These are phyloP conservation scores for Rhododendron mucronatum DNA, from an alignment of 148 eudicot genomes.

Conservation along the genomic window DNA sequence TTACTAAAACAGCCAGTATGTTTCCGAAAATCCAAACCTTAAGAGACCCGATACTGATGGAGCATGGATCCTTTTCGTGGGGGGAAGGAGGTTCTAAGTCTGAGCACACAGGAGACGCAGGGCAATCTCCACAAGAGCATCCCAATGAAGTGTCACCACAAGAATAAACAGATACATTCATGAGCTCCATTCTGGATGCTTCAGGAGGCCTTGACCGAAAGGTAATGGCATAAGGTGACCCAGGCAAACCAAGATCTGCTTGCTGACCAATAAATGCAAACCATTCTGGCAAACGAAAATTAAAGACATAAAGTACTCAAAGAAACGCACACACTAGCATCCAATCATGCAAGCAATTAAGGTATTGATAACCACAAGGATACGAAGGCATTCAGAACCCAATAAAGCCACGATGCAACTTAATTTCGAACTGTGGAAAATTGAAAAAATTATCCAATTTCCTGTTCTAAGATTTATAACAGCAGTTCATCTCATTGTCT, in stretches of 20 bases:
- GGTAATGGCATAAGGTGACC: slow-evolving; percentile 69
- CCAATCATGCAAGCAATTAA: not conserved
- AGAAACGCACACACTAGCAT: not conserved
- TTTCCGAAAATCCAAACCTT: slow-evolving; percentile 31
- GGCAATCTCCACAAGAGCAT: slow-evolving; percentile 85
- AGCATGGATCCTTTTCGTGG: slow-evolving; percentile 42
- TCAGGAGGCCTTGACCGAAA: slow-evolving; percentile 45
- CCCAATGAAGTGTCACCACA: slow-evolving; percentile 72
- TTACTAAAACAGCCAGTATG: not conserved
- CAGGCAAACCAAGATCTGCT: slow-evolving; percentile 55
- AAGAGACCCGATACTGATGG: slow-evolving; percentile 40
- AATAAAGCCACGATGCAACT: not conserved
- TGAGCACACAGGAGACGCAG: slow-evolving; percentile 55
- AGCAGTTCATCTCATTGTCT: not conserved
- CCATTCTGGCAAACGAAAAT: slow-evolving; percentile 44
- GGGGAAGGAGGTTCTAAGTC: slow-evolving; percentile 60
- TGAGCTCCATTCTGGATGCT: slow-evolving; percentile 49
- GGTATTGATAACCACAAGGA: not conserved
- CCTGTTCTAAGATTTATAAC: not conserved
- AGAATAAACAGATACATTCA: slow-evolving; percentile 58
- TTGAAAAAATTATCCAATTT: not conserved
- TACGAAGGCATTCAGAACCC: not conserved
- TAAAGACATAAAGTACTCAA: not conserved
- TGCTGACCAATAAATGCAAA: slow-evolving; percentile 61
- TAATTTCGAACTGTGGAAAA: not conserved